These are phyloP conservation scores for Lactarius hengduanensis DNA, from an alignment of 768 basidiomycete genomes.

Conservation along the genomic window DNA sequence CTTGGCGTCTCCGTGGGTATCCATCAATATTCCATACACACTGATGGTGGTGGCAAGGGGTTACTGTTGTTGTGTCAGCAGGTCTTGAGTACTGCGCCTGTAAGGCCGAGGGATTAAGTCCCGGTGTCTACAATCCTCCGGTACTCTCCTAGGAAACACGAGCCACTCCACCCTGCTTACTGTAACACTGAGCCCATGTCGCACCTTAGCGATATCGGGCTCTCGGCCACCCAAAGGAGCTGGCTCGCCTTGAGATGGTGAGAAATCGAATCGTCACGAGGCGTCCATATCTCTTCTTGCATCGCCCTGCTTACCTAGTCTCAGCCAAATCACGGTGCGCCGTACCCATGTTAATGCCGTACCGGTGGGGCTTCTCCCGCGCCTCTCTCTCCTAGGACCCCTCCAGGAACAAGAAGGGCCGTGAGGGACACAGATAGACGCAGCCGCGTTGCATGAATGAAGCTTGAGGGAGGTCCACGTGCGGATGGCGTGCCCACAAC, in stretches of 20 bases:
- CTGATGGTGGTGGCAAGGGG: not conserved
- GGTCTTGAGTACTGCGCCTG: not conserved
- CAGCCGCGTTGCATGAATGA: not conserved
- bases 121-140: not conserved
- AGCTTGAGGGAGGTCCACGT: not conserved
- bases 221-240: not conserved
- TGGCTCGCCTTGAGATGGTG: not conserved
- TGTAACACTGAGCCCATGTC: not conserved
- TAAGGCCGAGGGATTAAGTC: not conserved
- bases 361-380: not conserved
- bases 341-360: not conserved
- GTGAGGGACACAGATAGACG: not conserved
- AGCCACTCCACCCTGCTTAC: not conserved
- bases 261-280: no score
- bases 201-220: no score
- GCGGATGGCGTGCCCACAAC: not conserved
- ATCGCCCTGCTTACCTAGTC: not conserved
- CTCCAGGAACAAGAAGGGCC: not conserved
- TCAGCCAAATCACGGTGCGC: not conserved
- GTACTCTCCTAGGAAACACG: not conserved
- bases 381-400: not conserved
- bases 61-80: not conserved
- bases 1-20: not conserved
- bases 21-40: not conserved
- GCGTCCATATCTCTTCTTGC: not conserved